Conservation (phyloP, 179 eudicot species). For the Heliamphora pulchella region DNA sequence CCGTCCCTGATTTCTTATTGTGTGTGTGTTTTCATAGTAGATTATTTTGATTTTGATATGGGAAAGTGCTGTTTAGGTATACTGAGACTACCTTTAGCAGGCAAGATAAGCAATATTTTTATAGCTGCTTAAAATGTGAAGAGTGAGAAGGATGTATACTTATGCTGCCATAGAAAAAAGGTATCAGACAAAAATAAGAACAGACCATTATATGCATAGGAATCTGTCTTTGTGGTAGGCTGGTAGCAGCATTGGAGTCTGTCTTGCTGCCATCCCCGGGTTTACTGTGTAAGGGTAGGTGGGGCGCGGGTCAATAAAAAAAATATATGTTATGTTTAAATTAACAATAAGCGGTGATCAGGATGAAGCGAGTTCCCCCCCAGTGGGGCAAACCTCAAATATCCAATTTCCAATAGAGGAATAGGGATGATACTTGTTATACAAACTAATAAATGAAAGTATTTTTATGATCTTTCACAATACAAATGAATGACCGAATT, state of each 20-base stretch:
- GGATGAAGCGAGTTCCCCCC: no score
- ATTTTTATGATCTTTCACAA: no score
- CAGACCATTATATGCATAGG: not conserved
- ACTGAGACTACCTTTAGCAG: not conserved
- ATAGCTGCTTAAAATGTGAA: no score
- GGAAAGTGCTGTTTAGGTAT: not conserved
- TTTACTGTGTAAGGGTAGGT: no score
- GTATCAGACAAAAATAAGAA: not conserved
- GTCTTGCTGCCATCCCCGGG: no score
- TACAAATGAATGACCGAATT: no score
- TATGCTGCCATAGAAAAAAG: not conserved
- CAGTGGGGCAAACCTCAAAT: no score
- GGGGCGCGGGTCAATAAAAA: no score
- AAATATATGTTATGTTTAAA: not conserved
- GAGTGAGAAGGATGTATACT: not conserved
- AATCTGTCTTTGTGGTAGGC: not conserved
- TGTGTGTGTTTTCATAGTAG: not conserved
- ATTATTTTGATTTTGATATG: not conserved
- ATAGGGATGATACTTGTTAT: no score
- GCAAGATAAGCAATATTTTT: not conserved
- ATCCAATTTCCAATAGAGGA: no score
- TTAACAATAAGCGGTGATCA: not conserved
- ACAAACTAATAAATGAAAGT: no score
- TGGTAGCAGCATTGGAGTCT: not conserved
- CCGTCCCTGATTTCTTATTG: not conserved